These are phyloP conservation scores for Xylariomycetidae sp. DNA, from an alignment of 2,329 filamentous ascomycete species.

Conservation along the genomic window DNA sequence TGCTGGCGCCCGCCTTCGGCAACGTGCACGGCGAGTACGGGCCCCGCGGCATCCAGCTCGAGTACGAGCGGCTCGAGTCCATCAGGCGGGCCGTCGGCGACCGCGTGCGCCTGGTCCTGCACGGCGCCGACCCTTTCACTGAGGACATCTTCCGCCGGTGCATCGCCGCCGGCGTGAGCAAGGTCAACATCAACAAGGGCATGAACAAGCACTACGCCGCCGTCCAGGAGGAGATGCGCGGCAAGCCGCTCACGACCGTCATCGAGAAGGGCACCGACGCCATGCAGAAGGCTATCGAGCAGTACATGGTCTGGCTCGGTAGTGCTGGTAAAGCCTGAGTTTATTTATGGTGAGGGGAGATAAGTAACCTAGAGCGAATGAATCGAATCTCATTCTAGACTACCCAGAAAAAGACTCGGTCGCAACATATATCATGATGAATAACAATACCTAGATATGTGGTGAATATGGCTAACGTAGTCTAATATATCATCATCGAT, in stretches of 20 bases:
- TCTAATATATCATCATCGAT: too few relatives aligned
- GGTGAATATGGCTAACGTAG: background rate
- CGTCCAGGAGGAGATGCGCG: slow-evolving; percentile 40
- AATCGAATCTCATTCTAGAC: too few relatives aligned
- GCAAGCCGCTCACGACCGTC: slow-evolving; percentile 41
- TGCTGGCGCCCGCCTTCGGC: slow-evolving; percentile 63
- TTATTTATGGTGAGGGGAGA: too few relatives aligned
- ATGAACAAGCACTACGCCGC: slow-evolving; percentile 44
- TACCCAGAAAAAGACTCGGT: background rate
- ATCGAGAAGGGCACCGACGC: slow-evolving; percentile 41
- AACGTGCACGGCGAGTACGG: slow-evolving; percentile 68
- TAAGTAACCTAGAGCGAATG: too few relatives aligned
- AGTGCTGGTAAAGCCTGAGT: slow-evolving; percentile 39
- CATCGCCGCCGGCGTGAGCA: slow-evolving; percentile 41
- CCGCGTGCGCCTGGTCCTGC: slow-evolving; percentile 41
- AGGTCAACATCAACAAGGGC: slow-evolving; percentile 49
- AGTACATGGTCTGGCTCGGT: slow-evolving; percentile 40
- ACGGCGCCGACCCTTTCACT: slow-evolving; percentile 44
- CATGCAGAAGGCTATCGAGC: slow-evolving; percentile 45
- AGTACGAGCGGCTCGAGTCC: slow-evolving; percentile 28
- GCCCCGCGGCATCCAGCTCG: slow-evolving; percentile 32
- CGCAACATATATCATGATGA: background rate
- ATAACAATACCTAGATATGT: background rate
- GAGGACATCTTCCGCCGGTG: slow-evolving; percentile 39
- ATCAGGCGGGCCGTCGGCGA: slow-evolving; percentile 40